Conservation (phyloP, 31 red algal species). For the Porphyra umbilicalis region DNA sequence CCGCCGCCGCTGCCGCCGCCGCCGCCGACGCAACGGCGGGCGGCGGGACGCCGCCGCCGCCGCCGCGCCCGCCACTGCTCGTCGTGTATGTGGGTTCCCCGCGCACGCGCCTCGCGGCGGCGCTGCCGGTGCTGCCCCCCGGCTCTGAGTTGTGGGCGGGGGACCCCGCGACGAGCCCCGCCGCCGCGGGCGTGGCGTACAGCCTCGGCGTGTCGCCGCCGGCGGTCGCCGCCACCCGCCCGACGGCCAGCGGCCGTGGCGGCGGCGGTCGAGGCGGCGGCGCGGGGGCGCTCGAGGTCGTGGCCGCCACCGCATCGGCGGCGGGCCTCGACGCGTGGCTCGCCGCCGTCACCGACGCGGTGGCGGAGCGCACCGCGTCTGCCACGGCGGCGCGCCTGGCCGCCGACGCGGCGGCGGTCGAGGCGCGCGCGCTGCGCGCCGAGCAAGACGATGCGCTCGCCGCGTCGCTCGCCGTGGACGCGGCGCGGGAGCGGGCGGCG, state of each 20-base stretch:
- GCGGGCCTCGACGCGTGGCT: neutral
- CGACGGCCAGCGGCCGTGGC: neutral
- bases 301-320: neutral
- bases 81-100: neutral
- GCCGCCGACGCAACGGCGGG: too few relatives aligned
- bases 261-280: neutral
- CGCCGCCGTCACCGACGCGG: neutral
- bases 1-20: neutral
- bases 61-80: neutral
- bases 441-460: neutral
- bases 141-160: neutral
- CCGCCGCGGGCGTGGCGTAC: neutral
- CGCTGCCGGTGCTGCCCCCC: neutral
- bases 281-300: neutral
- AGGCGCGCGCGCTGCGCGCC: neutral
- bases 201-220: neutral
- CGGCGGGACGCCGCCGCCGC: neutral
- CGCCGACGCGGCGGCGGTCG: neutral
- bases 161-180: neutral
- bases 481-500: neutral
- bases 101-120: neutral
- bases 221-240: neutral
- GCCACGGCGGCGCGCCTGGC: neutral
- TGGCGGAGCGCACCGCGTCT: neutral
- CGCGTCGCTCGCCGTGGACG: neutral